These are phyloP conservation scores for Ophiostoma novo-ulmi DNA, from an alignment of 2,329 filamentous ascomycete genomes.

Conservation along the genomic window DNA sequence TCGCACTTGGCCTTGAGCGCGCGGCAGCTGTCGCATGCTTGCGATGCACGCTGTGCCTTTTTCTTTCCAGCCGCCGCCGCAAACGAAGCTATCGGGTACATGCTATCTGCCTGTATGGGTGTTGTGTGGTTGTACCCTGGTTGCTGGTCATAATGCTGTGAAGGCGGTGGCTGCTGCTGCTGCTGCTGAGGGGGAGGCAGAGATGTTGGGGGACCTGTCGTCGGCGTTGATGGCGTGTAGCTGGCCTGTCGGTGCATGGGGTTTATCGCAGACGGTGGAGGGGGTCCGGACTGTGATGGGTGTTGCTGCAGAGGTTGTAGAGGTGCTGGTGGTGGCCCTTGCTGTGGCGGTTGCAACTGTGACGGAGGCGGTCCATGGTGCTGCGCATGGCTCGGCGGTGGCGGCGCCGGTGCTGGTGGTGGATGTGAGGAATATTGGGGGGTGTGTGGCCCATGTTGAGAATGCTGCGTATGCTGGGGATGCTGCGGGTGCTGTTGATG, in stretches of 20 bases:
- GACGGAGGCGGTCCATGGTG: conserved; percentile 31
- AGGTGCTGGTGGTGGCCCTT: not conserved
- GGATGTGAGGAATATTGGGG: conserved; percentile 38
- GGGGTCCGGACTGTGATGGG: conserved; percentile 37
- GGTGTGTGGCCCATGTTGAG: conserved; percentile 24
- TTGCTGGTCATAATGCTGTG: conserved; percentile 34
- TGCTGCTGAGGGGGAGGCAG: conserved; percentile 22
- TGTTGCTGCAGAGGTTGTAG: conserved; percentile 31
- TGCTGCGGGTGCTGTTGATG: conserved; percentile 19
- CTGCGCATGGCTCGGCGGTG: conserved; percentile 32
- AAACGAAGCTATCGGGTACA: conserved; percentile 40
- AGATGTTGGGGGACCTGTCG: not conserved
- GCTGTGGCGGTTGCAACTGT: conserved; percentile 2
- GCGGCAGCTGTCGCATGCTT: conserved; percentile 87
- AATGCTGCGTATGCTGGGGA: conserved; percentile 31
- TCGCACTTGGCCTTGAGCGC: conserved; percentile 88
- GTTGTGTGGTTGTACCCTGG: conserved; percentile 29
- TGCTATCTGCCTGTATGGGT: conserved; percentile 37
- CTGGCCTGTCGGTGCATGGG: conserved; percentile 38
- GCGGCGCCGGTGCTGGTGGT: conserved; percentile 24
- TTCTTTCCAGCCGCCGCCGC: conserved; percentile 46
- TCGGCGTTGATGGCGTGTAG: conserved; percentile 31
- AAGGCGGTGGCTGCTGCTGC: conserved; percentile 28
- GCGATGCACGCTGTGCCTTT: conserved; percentile 61
- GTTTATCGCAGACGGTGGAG: conserved; percentile 22